Evolutionary conservation across 306 rosid species (phyloP).

Genomic region (Parietaria judaica): DNA sequence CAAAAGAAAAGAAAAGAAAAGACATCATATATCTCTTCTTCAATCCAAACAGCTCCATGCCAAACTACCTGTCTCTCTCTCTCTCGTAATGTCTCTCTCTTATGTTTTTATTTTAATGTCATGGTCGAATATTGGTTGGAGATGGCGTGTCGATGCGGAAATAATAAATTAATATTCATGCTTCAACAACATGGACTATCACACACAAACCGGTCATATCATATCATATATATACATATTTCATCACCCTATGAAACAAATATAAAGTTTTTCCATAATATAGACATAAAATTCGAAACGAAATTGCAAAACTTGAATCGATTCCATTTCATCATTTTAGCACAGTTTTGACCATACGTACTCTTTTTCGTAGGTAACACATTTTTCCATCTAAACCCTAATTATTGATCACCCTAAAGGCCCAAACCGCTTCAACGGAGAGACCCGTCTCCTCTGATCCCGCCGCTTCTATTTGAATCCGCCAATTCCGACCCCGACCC

Average conservation of each 20-base stretch:
- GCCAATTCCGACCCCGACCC: slow-evolving; percentile 10
- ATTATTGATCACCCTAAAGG: too few species aligned
- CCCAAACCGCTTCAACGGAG: slow-evolving; percentile 25
- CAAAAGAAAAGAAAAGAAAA: too few species aligned
- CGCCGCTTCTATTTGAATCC: background rate
- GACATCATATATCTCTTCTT: slow-evolving; percentile 15
- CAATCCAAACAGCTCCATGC: slow-evolving; percentile 40
- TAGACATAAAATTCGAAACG: too few species aligned
- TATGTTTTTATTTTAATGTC: slow-evolving; percentile 2
- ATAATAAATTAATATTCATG: slow-evolving; percentile 24
- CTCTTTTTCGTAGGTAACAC: too few species aligned
- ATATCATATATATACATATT: too few species aligned
- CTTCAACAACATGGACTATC: slow-evolving; percentile 7
- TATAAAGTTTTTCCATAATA: too few species aligned
- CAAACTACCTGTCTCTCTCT: slow-evolving; percentile 44
- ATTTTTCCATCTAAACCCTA: too few species aligned
- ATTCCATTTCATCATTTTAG: background rate
- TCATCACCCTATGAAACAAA: too few species aligned
- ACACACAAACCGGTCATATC: background rate
- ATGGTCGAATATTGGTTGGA: slow-evolving; percentile 7
- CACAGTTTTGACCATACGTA: background rate
- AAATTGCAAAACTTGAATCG: background rate
- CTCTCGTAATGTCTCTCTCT: slow-evolving; percentile 40
- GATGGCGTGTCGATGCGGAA: slow-evolving; percentile 34
- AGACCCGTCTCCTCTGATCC: slow-evolving; percentile 37